Percentiles rank a stretch among this genome's conserved stretches.
Evolutionary conservation across 2,329 filamentous ascomycete species (phyloP).

Genomic region (Cladosporium velox): DNA sequence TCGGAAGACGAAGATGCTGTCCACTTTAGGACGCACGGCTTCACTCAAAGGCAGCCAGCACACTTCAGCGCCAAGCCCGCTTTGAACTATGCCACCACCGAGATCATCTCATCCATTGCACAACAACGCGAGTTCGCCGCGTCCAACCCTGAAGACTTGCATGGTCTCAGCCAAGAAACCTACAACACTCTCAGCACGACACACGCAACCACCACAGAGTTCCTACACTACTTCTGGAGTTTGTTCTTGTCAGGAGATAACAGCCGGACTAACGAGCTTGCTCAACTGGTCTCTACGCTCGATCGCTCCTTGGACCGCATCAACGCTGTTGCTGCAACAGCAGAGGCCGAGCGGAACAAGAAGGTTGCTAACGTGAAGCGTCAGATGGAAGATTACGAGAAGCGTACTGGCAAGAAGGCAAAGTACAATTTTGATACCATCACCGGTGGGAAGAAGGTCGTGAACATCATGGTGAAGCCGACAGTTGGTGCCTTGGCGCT

Average conservation of each 20-base stretch:
- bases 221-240: conserved; percentile 95
- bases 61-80: conserved; percentile 27
- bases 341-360: conserved; percentile 71
- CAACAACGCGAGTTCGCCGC: conserved; percentile 23
- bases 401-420: conserved; percentile 72
- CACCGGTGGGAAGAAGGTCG: conserved; percentile 73
- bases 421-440: conserved; percentile 65
- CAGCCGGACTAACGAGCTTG: conserved; percentile 71
- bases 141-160: conserved; percentile 30
- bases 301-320: conserved; percentile 76
- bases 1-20: conserved; percentile 53
- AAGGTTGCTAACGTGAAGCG: conserved; percentile 67
- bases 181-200: conserved; percentile 70
- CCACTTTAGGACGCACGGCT: conserved; percentile 28
- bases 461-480: conserved; percentile 74
- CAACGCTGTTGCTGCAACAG: conserved; percentile 74
- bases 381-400: conserved; percentile 69
- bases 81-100: conserved; percentile 51
- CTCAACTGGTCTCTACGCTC: conserved; percentile 79
- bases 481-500: conserved; percentile 69
- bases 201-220: conserved; percentile 91
- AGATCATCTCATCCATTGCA: conserved; percentile 42
- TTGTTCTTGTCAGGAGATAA: conserved; percentile 87
- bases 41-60: conserved; percentile 42
- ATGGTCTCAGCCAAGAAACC: conserved; percentile 46